Evolutionary conservation across 768 basidiomycete genomes (phyloP), one percentile per base, ranked within the genome.

Genomic region (Rhizopogon rudus): DNA sequence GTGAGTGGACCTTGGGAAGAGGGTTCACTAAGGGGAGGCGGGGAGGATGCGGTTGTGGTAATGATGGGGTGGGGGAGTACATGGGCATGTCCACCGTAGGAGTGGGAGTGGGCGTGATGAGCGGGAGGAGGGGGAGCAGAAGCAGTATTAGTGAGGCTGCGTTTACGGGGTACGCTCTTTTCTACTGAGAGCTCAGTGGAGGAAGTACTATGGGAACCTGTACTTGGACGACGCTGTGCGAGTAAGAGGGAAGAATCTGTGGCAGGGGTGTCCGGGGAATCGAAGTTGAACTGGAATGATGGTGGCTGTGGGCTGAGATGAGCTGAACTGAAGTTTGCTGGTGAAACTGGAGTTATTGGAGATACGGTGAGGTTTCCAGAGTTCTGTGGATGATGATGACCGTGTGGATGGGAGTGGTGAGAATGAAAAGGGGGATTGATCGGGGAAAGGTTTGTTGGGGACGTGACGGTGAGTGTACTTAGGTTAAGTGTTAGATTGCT

Each of bases 371-470:
- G 66, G 3, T 49, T 22, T 4, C 51, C 45, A 5, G 56, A 28
- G 13, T 25, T 58, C n/a, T 62, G 67, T 0, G 67, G 59, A 52
- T 65, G 67, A 5, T 62, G 39, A 45, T 68, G 67, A 1, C 56
- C 1, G 22, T 60, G 64, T 14, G 57, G 60, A 8, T 56, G 57
- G 28, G 57, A 53, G 45, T 59, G 60, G 6, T 56, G 57, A 31
- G 57, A 55, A 46, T 59, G 54, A 62, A 66, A 57, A 72, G 61
- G 65, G 72, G 77, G 76, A 17, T 76, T 80, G 65, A 83, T 80
- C 44, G 87, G 85, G 12, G 86, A 87, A 52, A 84, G 75, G 57
- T 81, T 81, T 7, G 82, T 76, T 8, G 86, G 86, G 20, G 85
- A 87, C 41, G 84, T 70, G 53, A 90, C 87, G 49, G 81, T 74